phyloP scores from a whole-genome alignment of 116 monocot species.

The Posidonia oceanica region DNA sequence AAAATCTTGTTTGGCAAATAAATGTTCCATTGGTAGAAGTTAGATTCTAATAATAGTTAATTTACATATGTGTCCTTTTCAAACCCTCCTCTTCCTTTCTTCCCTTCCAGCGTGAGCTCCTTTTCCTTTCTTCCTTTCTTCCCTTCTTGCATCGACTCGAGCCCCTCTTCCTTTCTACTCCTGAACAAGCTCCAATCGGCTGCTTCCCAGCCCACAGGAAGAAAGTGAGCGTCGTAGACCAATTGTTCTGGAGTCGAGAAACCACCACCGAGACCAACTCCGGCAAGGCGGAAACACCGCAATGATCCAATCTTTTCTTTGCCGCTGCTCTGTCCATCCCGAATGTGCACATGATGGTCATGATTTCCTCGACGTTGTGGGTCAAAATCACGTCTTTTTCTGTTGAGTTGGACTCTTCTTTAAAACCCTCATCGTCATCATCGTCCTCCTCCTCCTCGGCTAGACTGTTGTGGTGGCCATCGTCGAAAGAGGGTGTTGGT shows the following conservation, averaged over 20 bases:
- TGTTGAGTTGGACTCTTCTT: neutral
- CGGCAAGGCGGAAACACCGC: conserved; percentile 25
- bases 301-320: conserved; percentile 34
- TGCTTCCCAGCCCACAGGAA: conserved; percentile 98
- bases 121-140: too few relatives aligned
- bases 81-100: too few relatives aligned
- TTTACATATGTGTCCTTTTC: too few relatives aligned
- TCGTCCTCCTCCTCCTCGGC: neutral
- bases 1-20: too few relatives aligned
- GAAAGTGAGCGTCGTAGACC: conserved; percentile 66
- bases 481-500: too few relatives aligned
- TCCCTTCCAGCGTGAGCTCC: too few relatives aligned
- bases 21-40: too few relatives aligned
- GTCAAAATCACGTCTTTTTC: neutral
- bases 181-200: too few relatives aligned
- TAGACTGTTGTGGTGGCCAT: too few relatives aligned
- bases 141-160: too few relatives aligned
- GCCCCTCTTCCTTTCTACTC: too few relatives aligned
- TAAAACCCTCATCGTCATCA: neutral
- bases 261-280: conserved; percentile 48
- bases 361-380: conserved; percentile 22
- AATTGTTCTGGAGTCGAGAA: conserved; percentile 66
- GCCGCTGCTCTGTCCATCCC: conserved; percentile 22
- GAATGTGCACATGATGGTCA: conserved; percentile 23
- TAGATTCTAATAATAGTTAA: too few relatives aligned